Conservation (phyloP, 345 rosid genomes). For the Carallia brachiata region DNA sequence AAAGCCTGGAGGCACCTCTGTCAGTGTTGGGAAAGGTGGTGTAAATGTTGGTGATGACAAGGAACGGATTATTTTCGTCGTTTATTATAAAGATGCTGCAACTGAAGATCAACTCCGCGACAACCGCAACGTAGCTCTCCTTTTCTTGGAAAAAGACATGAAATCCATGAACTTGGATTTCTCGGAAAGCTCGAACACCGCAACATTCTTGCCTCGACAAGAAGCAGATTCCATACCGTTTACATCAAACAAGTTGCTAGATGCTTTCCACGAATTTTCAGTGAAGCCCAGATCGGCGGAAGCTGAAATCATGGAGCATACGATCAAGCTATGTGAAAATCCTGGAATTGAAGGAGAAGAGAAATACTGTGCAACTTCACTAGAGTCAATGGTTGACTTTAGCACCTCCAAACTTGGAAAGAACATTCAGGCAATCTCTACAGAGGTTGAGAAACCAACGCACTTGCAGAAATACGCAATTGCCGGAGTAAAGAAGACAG, state of each 20-base stretch:
- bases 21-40: too few relatives aligned
- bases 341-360: too few relatives aligned
- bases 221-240: constrained; percentile 63
- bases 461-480: constrained; percentile 3
- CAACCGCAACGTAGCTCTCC: constrained; percentile 55
- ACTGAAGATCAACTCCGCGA: constrained; percentile 60
- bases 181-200: constrained; percentile 36
- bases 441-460: background rate
- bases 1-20: too few relatives aligned
- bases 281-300: constrained; percentile 57
- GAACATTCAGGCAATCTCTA: background rate
- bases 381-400: too few relatives aligned
- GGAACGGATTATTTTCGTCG: constrained; percentile 40
- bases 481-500: background rate
- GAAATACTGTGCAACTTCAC: too few relatives aligned
- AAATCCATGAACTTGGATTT: constrained; percentile 57
- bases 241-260: constrained; percentile 53
- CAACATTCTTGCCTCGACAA: constrained; percentile 65
- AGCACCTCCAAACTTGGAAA: too few relatives aligned
- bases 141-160: constrained; percentile 83
- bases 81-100: constrained; percentile 45
- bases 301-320: constrained; percentile 54
- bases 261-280: constrained; percentile 47
- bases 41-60: constrained; percentile 56
- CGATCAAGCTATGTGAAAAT: constrained; percentile 11